Base-by-base conservation (phyloP, 1,284 basidiomycete species). In the Melampsora larici-populina region DNA sequence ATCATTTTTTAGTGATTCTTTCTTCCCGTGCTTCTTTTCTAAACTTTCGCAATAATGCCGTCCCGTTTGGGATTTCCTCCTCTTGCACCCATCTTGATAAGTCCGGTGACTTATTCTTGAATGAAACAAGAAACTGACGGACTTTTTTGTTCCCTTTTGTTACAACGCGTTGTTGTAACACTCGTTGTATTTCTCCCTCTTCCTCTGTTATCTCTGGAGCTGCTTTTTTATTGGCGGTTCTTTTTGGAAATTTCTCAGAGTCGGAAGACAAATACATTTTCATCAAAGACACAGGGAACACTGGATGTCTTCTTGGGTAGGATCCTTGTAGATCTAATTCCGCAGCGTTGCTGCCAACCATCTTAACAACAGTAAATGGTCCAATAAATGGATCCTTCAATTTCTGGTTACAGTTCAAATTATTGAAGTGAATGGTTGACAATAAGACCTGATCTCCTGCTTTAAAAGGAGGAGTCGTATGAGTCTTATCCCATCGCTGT, bases 301-400 rank as follows among this genome's bases (percentile, higher is more conserved):
- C 40, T 5, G 55, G 51, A 55, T 71, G 55, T 31, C 58, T 71
- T 26, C 33, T 8, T 36, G 26, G 1, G 21, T 13, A 11, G 60
- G 49, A 24, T 71, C 70, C 17, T 58, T 33, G 3, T 43, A 43
- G 24, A 51, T 70, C n/a, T n/a, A n/a, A n/a, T n/a, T n/a, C n/a
- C n/a, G n/a, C n/a, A n/a, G n/a, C n/a, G n/a, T n/a, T n/a, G 2
- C 5, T 18, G 1, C 46, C 69, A 29, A 49, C 43, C 17, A 62
- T 24, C 2, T 4, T n/a, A 13, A 55, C 43, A 2, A 73, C 26
- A 1, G 64, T 11, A 49, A 73, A 65, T 2, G 58, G 71, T 48
- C 60, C 60, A n/a, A 65, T 26, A 64, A 73, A 73, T 2, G 58
- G 26, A 62, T 73, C 71, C 49, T 65, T 73, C n/a, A 73, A 31